phyloP scores from a whole-genome alignment of 1,284 basidiomycete species.

The Tilletia caries region DNA sequence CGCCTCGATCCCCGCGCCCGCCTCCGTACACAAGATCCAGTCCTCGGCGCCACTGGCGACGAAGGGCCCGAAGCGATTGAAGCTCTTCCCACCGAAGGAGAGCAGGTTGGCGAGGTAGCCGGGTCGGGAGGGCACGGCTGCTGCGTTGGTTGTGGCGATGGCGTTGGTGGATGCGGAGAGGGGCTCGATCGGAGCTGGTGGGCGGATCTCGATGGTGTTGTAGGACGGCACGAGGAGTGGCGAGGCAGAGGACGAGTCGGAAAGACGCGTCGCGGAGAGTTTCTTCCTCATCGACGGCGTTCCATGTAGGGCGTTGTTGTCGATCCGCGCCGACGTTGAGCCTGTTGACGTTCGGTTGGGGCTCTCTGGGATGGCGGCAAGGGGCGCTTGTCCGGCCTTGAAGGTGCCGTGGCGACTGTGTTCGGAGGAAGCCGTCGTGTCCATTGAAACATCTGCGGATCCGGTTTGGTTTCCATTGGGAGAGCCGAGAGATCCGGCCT shows the following conservation, averaged over 20 bases:
- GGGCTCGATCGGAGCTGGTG: neutral
- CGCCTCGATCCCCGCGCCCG: conserved; percentile 16
- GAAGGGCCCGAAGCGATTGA: conserved; percentile 78
- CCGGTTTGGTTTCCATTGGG: neutral
- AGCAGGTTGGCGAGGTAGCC: conserved; percentile 1
- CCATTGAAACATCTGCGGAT: neutral
- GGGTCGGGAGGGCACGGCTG: neutral
- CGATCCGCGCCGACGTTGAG: no score
- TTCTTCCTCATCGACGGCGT: no score
- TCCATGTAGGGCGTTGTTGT: no score
- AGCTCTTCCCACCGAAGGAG: conserved; percentile 68
- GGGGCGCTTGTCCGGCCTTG: no score
- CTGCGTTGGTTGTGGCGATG: neutral
- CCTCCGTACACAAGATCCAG: conserved; percentile 35
- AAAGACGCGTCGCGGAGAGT: neutral
- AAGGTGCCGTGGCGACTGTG: neutral
- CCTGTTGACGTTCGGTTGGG: no score
- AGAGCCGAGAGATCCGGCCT: no score
- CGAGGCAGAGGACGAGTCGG: neutral
- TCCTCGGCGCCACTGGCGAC: conserved; percentile 79
- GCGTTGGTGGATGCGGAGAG: neutral
- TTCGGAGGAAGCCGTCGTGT: neutral
- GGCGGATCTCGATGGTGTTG: neutral
- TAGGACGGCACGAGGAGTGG: neutral
- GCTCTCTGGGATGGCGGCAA: no score